These are phyloP conservation scores for Sinapis alba DNA, from an alignment of 441 rosid genomes.

Conservation along the genomic window DNA sequence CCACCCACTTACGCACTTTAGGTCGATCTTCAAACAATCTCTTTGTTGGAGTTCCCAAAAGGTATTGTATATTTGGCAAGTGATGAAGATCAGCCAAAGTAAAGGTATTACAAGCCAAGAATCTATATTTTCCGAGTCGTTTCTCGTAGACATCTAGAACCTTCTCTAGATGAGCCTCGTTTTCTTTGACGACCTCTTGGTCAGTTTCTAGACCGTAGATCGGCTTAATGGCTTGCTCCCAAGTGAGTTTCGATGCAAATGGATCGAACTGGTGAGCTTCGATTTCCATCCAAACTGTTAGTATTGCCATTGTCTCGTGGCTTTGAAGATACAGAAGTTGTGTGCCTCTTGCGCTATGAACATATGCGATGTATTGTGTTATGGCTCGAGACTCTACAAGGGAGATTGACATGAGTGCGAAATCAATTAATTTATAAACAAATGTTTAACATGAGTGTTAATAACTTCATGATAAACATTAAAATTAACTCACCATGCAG, in stretches of 20 bases:
- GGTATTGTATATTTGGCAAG: constrained; percentile 35
- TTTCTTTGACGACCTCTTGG: constrained; percentile 21
- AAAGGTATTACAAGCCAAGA: constrained; percentile 32
- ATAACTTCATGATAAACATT: no score
- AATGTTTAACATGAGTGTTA: not conserved
- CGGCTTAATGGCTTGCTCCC: constrained; percentile 40
- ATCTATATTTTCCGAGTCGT: constrained; percentile 29
- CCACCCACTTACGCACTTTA: constrained; percentile 29
- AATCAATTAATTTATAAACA: not conserved
- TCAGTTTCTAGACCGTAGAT: constrained; percentile 26
- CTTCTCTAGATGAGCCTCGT: constrained; percentile 27
- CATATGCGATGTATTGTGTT: constrained; percentile 39
- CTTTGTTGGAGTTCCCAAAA: constrained; percentile 24
- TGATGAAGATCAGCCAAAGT: constrained; percentile 41
- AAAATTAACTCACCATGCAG: constrained; percentile 37
- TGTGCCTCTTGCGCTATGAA: constrained; percentile 38
- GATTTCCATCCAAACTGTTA: constrained; percentile 40
- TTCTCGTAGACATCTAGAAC: constrained; percentile 40
- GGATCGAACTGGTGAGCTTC: constrained; percentile 43
- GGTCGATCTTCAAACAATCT: constrained; percentile 22
- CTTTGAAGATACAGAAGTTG: constrained; percentile 28
- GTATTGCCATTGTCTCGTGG: constrained; percentile 37
- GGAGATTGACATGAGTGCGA: not conserved
- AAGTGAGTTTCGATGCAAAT: constrained; percentile 33
- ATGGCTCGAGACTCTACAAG: constrained; percentile 40